A percentile compares a stretch with the other conserved stretches of the same genome.
phyloP scores from a whole-genome alignment of 768 basidiomycete species.

The Agaricus subrufescens region DNA sequence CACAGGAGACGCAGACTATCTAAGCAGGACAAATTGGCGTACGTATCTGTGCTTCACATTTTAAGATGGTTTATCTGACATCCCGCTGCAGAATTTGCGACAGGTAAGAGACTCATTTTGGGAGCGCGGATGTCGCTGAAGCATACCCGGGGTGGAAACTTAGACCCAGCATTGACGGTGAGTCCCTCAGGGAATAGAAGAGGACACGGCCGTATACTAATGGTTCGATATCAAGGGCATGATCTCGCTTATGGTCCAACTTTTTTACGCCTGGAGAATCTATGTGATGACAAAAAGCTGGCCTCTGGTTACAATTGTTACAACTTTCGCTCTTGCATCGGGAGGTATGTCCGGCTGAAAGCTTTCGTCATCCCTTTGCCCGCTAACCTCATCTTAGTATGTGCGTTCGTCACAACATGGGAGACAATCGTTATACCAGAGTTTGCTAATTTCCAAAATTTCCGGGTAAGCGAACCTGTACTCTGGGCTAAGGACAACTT shows the following conservation, averaged over 20 bases:
- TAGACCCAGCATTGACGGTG: constrained; percentile 45
- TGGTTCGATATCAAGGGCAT: constrained; percentile 28
- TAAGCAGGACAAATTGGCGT: constrained; percentile 12
- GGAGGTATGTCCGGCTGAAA: constrained; percentile 14
- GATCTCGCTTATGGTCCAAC: constrained; percentile 38
- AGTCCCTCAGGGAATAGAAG: background rate
- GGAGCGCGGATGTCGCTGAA: no score
- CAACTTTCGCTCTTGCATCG: constrained; percentile 14
- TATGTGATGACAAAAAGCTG: constrained; percentile 21
- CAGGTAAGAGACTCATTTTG: no score
- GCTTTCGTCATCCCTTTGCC: background rate
- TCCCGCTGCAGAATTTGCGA: no score
- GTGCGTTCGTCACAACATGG: no score
- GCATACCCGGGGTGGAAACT: background rate
- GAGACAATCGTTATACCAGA: no score
- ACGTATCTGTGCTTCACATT: background rate
- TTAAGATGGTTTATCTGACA: no score
- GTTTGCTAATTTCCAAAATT: no score
- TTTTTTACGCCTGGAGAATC: constrained; percentile 41
- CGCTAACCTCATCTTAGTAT: no score
- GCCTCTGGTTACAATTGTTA: constrained; percentile 12
- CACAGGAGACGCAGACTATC: constrained; percentile 13
- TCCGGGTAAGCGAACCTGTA: no score
- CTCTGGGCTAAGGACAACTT: no score
- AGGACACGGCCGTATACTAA: background rate